Evolutionary conservation across 805 yeast species (phyloP).

Genomic region (Limtongia smithiae): DNA sequence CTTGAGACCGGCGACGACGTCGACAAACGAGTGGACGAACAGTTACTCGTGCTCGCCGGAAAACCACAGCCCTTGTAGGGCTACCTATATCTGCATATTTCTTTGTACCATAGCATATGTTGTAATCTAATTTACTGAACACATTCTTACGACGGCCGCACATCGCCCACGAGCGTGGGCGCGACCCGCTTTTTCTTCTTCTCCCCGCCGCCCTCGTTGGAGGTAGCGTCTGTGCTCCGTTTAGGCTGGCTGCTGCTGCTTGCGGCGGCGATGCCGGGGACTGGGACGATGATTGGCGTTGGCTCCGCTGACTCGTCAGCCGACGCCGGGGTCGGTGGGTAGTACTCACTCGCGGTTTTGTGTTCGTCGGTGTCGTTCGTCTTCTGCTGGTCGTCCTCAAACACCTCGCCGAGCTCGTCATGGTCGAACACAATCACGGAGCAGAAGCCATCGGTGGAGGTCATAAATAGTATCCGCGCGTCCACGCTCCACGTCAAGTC

Average conservation of each 20-base stretch:
- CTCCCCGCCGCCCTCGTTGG: background rate
- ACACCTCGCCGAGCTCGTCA: constrained; percentile 52
- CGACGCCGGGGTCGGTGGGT: constrained; percentile 18
- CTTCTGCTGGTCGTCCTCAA: constrained; percentile 6
- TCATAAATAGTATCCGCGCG: constrained; percentile 64
- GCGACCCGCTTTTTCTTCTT: constrained; percentile 23
- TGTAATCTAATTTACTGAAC: too few species aligned
- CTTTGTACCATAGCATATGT: too few species aligned
- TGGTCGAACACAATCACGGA: constrained; percentile 57
- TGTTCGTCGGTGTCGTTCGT: background rate
- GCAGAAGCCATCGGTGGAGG: constrained; percentile 93
- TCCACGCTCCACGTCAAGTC: constrained; percentile 82
- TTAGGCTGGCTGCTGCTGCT: background rate
- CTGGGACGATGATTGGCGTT: constrained; percentile 21
- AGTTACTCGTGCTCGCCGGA: constrained; percentile 49
- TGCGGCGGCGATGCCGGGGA: constrained; percentile 11
- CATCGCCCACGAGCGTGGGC: constrained; percentile 22
- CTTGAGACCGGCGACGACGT: constrained; percentile 52
- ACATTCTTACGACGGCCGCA: background rate
- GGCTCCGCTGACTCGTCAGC: constrained; percentile 7
- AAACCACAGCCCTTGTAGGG: too few species aligned
- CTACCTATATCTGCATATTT: too few species aligned
- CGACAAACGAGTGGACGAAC: constrained; percentile 46
- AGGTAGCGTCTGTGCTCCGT: background rate
- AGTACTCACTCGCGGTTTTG: background rate